Percentiles rank a stretch among this genome's conserved stretches.
Evolutionary conservation across 495 filamentous ascomycete species (phyloP).

Genomic region (Neurospora sp.): DNA sequence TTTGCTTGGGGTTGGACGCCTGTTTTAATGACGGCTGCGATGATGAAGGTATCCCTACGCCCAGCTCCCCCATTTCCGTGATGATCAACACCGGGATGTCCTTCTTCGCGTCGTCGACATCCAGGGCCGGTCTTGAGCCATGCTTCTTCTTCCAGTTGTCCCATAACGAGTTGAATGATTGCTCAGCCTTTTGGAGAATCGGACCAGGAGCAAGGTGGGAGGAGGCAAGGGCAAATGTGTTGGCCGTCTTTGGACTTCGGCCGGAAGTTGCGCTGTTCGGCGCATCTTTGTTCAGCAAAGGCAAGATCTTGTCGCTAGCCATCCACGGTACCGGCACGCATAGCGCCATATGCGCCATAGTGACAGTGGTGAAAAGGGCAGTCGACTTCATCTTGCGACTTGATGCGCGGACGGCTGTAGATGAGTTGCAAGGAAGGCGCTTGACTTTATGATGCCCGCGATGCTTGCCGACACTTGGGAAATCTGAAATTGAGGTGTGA

Average conservation of each 20-base stretch:
- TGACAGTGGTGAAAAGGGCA: constrained; percentile 8
- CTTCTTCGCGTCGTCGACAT: neutral
- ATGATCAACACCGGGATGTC: neutral
- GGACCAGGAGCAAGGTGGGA: neutral
- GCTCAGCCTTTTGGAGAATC: neutral
- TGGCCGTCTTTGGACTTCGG: neutral
- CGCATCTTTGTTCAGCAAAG: neutral
- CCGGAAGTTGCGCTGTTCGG: neutral
- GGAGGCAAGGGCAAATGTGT: neutral
- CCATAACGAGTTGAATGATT: neutral
- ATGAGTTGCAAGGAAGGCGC: neutral
- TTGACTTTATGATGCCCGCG: neutral
- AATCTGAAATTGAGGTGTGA: neutral
- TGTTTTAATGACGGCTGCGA: neutral
- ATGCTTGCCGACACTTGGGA: neutral
- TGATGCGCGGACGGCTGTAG: neutral
- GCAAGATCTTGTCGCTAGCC: neutral
- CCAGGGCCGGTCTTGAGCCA: neutral
- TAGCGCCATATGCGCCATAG: constrained; percentile 7
- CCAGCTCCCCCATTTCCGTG: constrained; percentile 8
- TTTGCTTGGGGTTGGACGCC: neutral
- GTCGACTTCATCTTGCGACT: constrained; percentile 12
- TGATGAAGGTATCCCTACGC: neutral
- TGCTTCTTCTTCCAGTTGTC: neutral
- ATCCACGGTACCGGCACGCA: constrained; percentile 8